Evolutionary conservation across 2,329 filamentous ascomycete species (phyloP).

Genomic region (Chlorencoelia australis): DNA sequence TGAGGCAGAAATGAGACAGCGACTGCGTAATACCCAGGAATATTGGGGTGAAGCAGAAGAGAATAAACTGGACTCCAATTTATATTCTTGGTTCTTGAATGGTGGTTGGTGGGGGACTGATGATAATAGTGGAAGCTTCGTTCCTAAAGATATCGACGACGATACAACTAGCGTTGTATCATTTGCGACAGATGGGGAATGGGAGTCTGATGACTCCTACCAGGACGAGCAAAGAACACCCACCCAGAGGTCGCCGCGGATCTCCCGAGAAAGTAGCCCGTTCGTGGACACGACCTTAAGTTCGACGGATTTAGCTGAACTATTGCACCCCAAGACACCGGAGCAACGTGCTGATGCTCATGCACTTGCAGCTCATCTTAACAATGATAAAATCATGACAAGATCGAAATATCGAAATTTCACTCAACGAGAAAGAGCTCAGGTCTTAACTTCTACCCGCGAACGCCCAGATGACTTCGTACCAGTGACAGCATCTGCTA

Average conservation of each 20-base stretch:
- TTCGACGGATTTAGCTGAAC: slow-evolving; percentile 59
- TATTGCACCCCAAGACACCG: slow-evolving; percentile 69
- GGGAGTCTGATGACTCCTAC: slow-evolving; percentile 34
- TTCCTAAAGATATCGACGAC: slow-evolving; percentile 49
- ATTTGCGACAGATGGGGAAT: slow-evolving; percentile 32
- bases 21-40: slow-evolving; percentile 36
- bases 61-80: slow-evolving; percentile 56
- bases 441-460: slow-evolving; percentile 48
- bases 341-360: slow-evolving; percentile 75
- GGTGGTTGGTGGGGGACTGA: slow-evolving; percentile 78
- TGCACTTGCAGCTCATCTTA: slow-evolving; percentile 70
- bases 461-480: slow-evolving; percentile 28
- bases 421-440: slow-evolving; percentile 58
- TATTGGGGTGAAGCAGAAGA: slow-evolving; percentile 42
- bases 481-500: slow-evolving; percentile 25
- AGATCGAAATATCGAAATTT: slow-evolving; percentile 65
- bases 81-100: slow-evolving; percentile 78
- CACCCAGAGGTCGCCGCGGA: slow-evolving; percentile 52
- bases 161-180: slow-evolving; percentile 79
- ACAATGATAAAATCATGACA: slow-evolving; percentile 64
- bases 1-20: slow-evolving; percentile 64
- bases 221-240: slow-evolving; percentile 56
- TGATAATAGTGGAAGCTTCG: slow-evolving; percentile 73
- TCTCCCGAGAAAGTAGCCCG: slow-evolving; percentile 45
- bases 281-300: slow-evolving; percentile 53